These are phyloP conservation scores for Otatea glauca DNA, from an alignment of 176 grass and related monocot species.

Conservation along the genomic window DNA sequence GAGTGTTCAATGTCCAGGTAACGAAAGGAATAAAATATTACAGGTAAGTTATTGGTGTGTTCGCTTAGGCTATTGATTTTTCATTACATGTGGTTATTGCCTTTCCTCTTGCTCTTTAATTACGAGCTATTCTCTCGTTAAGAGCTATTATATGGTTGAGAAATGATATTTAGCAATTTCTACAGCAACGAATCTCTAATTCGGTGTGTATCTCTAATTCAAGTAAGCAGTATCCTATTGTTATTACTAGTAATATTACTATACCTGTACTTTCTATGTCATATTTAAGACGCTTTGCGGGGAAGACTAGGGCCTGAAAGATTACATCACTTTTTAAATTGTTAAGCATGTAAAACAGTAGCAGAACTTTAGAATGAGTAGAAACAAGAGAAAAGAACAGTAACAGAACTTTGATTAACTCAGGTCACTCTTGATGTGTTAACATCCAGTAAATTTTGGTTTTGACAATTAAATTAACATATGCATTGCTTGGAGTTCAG, in stretches of 20 bases:
- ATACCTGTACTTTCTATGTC: background rate
- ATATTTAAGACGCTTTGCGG: conserved; percentile 52
- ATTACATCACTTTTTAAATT: too few relatives aligned
- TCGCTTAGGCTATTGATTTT: conserved; percentile 18
- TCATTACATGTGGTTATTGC: background rate
- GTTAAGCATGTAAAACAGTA: too few relatives aligned
- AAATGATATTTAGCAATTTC: background rate
- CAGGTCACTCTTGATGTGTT: too few relatives aligned
- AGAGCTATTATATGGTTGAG: background rate
- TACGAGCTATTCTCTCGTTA: background rate
- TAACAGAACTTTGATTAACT: too few relatives aligned
- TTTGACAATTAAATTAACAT: too few relatives aligned
- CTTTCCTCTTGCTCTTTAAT: background rate
- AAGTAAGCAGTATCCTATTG: conserved; percentile 57
- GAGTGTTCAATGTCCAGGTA: conserved; percentile 94
- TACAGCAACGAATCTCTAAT: background rate
- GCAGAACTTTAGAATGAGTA: too few relatives aligned
- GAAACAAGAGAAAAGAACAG: too few relatives aligned
- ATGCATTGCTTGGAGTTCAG: too few relatives aligned
- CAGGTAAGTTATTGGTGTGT: background rate
- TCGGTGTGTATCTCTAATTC: conserved; percentile 47
- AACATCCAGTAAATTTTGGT: too few relatives aligned
- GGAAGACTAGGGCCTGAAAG: conserved; percentile 95
- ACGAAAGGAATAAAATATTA: conserved; percentile 28
- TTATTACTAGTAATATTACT: background rate